A percentile compares a stretch with the other conserved stretches of the same genome.
phyloP scores from a whole-genome alignment of 1,284 basidiomycete genomes.

The Coriolopsis trogii region DNA sequence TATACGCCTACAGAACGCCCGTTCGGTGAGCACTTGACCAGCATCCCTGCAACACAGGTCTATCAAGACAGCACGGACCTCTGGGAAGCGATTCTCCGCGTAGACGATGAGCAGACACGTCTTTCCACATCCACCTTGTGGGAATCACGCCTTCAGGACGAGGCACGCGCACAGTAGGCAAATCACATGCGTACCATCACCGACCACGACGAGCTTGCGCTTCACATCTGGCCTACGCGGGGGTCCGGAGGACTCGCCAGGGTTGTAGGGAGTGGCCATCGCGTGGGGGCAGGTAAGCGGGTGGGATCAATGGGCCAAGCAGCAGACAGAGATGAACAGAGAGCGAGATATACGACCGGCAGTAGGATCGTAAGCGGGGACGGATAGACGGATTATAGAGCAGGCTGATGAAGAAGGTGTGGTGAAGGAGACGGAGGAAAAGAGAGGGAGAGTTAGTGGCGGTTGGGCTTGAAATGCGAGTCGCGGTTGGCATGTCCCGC shows the following conservation, averaged over 20 bases:
- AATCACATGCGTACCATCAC: constrained; percentile 68
- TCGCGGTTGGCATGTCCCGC: background rate
- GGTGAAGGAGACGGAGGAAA: background rate
- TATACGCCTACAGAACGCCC: constrained; percentile 72
- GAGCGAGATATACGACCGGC: too few relatives aligned
- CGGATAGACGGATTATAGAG: too few relatives aligned
- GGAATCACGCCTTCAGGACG: constrained; percentile 1
- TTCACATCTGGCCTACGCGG: constrained; percentile 77
- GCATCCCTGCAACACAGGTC: too few relatives aligned
- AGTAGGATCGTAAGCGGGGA: too few relatives aligned
- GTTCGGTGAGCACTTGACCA: background rate
- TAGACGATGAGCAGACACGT: constrained; percentile 95
- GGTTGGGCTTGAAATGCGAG: constrained; percentile 11
- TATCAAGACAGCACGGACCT: constrained; percentile 57
- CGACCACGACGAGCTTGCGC: constrained; percentile 90
- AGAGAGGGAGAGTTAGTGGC: background rate
- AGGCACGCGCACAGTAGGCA: constrained; percentile 33
- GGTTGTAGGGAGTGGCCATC: constrained; percentile 25
- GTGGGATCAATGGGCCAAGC: background rate
- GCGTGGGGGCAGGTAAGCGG: background rate
- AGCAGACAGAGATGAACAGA: background rate
- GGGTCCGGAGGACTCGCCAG: constrained; percentile 26
- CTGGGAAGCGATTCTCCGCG: constrained; percentile 96
- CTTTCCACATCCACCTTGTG: constrained; percentile 78
- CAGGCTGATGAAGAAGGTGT: too few relatives aligned